Base-by-base conservation (phyloP, 129 eudicot genomes). In the Arctium lappa region DNA sequence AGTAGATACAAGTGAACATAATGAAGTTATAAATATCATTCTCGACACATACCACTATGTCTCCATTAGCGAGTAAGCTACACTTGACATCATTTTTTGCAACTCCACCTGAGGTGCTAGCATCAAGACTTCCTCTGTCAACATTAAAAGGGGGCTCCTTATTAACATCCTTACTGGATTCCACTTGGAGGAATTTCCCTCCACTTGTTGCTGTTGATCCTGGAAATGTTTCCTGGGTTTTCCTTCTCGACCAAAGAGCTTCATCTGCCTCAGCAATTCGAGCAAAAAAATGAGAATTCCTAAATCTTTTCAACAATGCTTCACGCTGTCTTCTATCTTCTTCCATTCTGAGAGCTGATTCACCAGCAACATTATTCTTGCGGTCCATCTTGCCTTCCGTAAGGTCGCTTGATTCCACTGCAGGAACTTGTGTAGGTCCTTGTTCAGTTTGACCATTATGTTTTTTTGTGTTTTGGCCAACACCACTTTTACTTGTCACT, bases 221-320 rank as follows among this genome's bases (percentile, higher is more conserved):
- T 15, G 40, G 78, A 75, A 83, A 31, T 74, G 69, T 60, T 44
- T 86, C 88, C 16, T 79, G 46, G 9, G 86, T 79, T 80, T 86
- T 86, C 86, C 91, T 92, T 81, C 90, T 91, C 13, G 98, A 92
- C 98, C 97, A 94, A 68, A 94, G 96, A 38, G 86, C 87, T 79
- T 94, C 94, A 40, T 88, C 84, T 22, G 94, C 86, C 82, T 90
- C 94, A 16, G 94, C 88, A 85, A 94, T 89, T 33, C 96, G 90
- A 66, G 89, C 97, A 86, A 94, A 94, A 81, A 92, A 94, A 81
- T 94, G 97, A 31, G 98, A 94, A 68, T 88, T 86, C 74, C 78
- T 81, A 68, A 94, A 90, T 62, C 88, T 87, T 74, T 82, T 89
- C 82, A 94, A 73, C 88, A 94, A 76, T 50, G 79, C 73, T 76